Percentiles rank a stretch among this genome's conserved stretches.
Conservation (phyloP, 2,329 filamentous ascomycete genomes). For the Elsinoe fawcettii region DNA sequence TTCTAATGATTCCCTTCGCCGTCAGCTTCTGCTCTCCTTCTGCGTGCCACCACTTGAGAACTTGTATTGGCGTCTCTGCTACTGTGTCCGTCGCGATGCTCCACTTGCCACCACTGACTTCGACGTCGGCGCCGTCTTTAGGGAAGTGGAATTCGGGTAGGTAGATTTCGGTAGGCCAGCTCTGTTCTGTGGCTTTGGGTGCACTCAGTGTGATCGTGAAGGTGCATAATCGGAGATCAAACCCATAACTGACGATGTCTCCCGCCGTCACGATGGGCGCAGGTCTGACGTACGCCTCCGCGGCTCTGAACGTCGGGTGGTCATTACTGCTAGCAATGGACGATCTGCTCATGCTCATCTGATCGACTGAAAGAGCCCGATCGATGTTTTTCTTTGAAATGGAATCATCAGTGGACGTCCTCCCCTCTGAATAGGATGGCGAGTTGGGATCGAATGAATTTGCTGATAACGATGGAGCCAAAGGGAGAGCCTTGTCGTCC, state of each 20-base stretch:
- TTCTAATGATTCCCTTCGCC: conserved; percentile 65
- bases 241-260: conserved; percentile 61
- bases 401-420: conserved; percentile 43
- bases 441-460: conserved; percentile 43
- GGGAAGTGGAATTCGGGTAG: conserved; percentile 92
- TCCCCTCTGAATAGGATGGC: conserved; percentile 49
- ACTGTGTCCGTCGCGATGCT: conserved; percentile 67
- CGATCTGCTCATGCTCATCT: conserved; percentile 29
- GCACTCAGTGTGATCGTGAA: conserved; percentile 67
- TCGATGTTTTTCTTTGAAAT: conserved; percentile 72
- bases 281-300: conserved; percentile 86
- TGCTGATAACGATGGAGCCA: conserved; percentile 44
- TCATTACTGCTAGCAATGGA: conserved; percentile 32
- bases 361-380: conserved; percentile 56
- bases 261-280: conserved; percentile 70
- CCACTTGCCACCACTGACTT: conserved; percentile 83
- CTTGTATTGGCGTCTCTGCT: conserved; percentile 53
- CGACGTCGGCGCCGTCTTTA: conserved; percentile 59
- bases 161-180: conserved; percentile 71
- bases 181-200: conserved; percentile 50
- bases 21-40: conserved; percentile 74
- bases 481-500: conserved; percentile 62
- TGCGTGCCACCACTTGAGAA: conserved; percentile 90
- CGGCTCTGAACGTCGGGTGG: conserved; percentile 71
- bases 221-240: conserved; percentile 70